Base-by-base conservation (phyloP, 2,329 filamentous ascomycete genomes). In the Penicillium expansum region DNA sequence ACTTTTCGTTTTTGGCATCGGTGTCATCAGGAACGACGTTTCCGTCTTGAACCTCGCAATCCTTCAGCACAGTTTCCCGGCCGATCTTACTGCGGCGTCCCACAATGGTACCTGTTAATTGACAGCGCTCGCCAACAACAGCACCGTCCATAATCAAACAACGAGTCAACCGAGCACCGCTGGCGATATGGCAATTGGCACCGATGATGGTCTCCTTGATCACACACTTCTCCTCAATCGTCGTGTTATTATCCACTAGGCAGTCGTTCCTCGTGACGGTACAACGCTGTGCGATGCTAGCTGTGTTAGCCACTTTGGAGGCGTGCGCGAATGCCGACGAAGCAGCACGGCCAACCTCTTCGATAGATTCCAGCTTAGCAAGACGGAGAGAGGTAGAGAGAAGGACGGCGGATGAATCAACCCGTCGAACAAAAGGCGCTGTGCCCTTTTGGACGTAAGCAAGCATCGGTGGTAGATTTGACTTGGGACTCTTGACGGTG, bases 121-220 rank as follows among this genome's bases (percentile, higher is more conserved):
- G 91, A 69, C 88, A 92, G 42, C 89, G 88, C 67, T 91, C 89
- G 14, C 91, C 92, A 13, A 99, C 83, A 8, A 90, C 86, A 0
- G 90, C 92, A 4, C 91, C 91, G 59, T 97, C 93, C 91, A 97
- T 97, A 20, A 97, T 78, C 47, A 97, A 76, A 74, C 93, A 97
- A 62, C 92, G 85, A n/a, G 86, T 87, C 43, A 99, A 77, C 63
- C 92, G 90, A 30, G 89, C 91, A n/a, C 92, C 91, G 64, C 88
- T 86, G 60, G 87, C 86, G 62, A 99, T 93, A 67, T 90, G 88
- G 72, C 91, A 96, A 66, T 91, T 91, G 5, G 90, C 86, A 3
- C 94, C 94, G 39, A 99, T 85, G 30, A 97, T 91, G 37, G 83
- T 89, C 74, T 96, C 91, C 74, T 96, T 97, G 76, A 99, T 89